These are phyloP conservation scores for Heterobasidion annosum DNA, from an alignment of 1,284 basidiomycete genomes.

Conservation along the genomic window DNA sequence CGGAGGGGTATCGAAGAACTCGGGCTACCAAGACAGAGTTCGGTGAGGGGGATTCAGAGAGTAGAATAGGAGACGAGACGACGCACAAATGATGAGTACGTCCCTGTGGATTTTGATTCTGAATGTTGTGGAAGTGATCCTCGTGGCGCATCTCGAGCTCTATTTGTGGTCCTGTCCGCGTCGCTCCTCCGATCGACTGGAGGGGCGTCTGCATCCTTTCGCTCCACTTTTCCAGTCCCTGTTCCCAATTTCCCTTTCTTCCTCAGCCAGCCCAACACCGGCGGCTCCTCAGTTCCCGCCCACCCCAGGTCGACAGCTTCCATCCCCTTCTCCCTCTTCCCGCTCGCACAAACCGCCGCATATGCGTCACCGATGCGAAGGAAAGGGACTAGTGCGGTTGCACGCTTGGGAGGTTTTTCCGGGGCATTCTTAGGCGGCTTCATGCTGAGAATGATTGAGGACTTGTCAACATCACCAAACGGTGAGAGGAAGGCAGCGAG, in stretches of 20 bases:
- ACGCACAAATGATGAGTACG: constrained; percentile 47
- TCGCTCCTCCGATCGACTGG: neutral
- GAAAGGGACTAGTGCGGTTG: constrained; percentile 66
- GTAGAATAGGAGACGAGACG: neutral
- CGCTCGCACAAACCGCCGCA: constrained; percentile 57
- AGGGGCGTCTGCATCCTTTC: neutral
- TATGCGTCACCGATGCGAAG: constrained; percentile 66
- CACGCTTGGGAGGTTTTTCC: constrained; percentile 47
- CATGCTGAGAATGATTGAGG: constrained; percentile 55
- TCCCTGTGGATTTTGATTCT: constrained; percentile 15
- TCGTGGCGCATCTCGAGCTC: constrained; percentile 19
- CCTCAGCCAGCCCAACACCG: constrained; percentile 68
- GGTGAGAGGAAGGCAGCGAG: constrained; percentile 43
- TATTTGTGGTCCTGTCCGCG: neutral
- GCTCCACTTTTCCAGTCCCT: neutral
- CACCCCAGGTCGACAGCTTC: constrained; percentile 39
- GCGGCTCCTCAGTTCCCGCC: constrained; percentile 59
- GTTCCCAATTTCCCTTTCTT: constrained; percentile 52
- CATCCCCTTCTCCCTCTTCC: constrained; percentile 31
- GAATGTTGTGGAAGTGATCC: constrained; percentile 8
- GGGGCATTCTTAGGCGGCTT: constrained; percentile 49
- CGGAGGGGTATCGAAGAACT: constrained; percentile 7
- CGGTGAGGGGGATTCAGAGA: constrained; percentile 3
- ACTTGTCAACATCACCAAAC: constrained; percentile 55
- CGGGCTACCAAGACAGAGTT: constrained; percentile 18